Conservation (phyloP, 2,329 filamentous ascomycete genomes). For the Colletotrichum sansevieriae region DNA sequence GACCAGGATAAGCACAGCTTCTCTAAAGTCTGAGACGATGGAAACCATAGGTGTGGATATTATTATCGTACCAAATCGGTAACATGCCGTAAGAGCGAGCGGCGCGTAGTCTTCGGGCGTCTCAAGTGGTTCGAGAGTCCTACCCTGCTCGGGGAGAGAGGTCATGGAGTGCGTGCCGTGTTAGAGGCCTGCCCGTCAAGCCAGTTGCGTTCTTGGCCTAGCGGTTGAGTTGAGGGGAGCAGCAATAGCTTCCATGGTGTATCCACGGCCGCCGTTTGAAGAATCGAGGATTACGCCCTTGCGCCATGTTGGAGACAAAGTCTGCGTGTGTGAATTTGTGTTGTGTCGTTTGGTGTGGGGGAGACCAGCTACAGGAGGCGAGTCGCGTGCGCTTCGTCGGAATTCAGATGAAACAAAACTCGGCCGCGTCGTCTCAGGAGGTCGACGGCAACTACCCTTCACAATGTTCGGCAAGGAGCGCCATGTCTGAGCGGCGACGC, state of each 20-base stretch:
- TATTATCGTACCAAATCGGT: constrained; percentile 21
- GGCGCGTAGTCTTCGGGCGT: constrained; percentile 26
- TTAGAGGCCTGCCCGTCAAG: not conserved
- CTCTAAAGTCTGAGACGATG: constrained; percentile 25
- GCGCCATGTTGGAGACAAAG: not conserved
- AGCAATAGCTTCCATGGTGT: constrained; percentile 22
- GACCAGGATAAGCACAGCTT: constrained; percentile 17
- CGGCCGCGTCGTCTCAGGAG: constrained; percentile 31
- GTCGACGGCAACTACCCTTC: constrained; percentile 5
- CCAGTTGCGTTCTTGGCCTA: constrained; percentile 9
- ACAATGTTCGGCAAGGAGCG: not conserved
- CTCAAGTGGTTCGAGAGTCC: constrained; percentile 31
- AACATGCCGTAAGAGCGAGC: not conserved
- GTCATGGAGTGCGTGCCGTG: constrained; percentile 7
- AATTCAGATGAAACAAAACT: constrained; percentile 40
- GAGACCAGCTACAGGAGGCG: not conserved
- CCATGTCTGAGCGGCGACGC: constrained; percentile 25
- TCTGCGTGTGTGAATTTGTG: constrained; percentile 8
- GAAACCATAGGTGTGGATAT: constrained; percentile 33
- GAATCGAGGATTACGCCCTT: constrained; percentile 15
- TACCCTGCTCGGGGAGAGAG: constrained; percentile 2
- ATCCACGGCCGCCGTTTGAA: not conserved
- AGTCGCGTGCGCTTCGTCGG: constrained; percentile 4
- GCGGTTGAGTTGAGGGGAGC: constrained; percentile 22
- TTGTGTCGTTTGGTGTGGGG: constrained; percentile 19